Evolutionary conservation across 805 yeast genomes (phyloP).

Genomic region (Metschnikowia sp.): DNA sequence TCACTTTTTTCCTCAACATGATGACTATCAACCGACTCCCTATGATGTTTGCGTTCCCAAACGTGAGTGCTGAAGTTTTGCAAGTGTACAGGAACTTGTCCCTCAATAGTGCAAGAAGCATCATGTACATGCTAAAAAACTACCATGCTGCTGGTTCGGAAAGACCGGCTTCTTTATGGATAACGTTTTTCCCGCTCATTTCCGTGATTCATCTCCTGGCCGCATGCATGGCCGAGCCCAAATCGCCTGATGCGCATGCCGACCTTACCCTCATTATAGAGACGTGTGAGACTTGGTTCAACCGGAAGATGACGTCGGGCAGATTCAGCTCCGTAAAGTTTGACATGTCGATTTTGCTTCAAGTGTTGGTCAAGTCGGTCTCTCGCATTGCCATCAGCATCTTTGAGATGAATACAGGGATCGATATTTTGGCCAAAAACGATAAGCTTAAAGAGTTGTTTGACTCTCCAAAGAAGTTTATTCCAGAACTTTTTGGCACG

Average conservation of each 20-base stretch:
- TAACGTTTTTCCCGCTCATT: conserved; percentile 28
- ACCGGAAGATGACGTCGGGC: conserved; percentile 8
- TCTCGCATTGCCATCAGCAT: conserved; percentile 21
- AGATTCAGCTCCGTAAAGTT: background rate
- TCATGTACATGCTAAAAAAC: conserved; percentile 23
- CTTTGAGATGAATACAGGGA: conserved; percentile 19
- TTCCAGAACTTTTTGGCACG: conserved; percentile 17
- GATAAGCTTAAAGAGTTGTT: conserved; percentile 17
- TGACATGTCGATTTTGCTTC: conserved; percentile 13
- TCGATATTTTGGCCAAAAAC: conserved; percentile 15
- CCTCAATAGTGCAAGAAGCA: conserved; percentile 35
- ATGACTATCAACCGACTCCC: conserved; percentile 37
- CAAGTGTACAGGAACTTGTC: conserved; percentile 26
- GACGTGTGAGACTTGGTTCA: conserved; percentile 8
- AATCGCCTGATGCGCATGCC: conserved; percentile 21
- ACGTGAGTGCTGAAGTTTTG: conserved; percentile 14
- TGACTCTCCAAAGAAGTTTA: conserved; percentile 8
- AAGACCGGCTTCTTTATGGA: conserved; percentile 29
- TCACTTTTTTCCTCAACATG: conserved; percentile 33
- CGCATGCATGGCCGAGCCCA: conserved; percentile 29
- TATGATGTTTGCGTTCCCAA: conserved; percentile 16
- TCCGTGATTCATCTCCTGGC: conserved; percentile 32
- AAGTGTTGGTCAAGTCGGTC: conserved; percentile 20
- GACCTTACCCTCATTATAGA: conserved; percentile 30
- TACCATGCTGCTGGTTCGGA: conserved; percentile 19